phyloP scores from a whole-genome alignment of 2,329 filamentous ascomycete genomes.

The Didymosphaeria variabile region DNA sequence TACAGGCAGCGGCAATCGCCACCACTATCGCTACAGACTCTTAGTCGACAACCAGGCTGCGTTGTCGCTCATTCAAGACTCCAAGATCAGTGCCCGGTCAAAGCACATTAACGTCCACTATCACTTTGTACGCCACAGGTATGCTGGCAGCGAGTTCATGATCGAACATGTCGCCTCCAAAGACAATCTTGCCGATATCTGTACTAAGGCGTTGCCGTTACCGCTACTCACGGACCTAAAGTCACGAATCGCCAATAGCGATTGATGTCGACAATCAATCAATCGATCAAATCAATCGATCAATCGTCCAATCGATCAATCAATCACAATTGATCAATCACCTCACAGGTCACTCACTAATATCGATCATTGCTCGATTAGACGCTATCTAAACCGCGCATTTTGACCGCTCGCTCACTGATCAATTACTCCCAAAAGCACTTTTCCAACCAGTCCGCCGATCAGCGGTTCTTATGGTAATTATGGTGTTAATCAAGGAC shows the following conservation, averaged over 20 bases:
- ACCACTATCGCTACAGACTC: not conserved
- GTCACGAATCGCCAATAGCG: not conserved
- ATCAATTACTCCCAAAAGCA: too few species aligned
- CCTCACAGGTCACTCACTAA: too few species aligned
- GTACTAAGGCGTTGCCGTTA: constrained; percentile 13
- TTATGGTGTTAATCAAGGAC: too few species aligned
- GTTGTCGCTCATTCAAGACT: constrained; percentile 14
- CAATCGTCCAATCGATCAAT: not conserved
- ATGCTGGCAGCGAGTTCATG: not conserved
- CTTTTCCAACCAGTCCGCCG: too few species aligned
- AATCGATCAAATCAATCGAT: not conserved
- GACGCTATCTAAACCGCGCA: too few species aligned
- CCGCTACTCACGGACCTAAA: not conserved
- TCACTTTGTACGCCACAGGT: constrained; percentile 11
- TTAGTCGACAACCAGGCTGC: constrained; percentile 19
- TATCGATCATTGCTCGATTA: too few species aligned
- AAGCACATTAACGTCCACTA: constrained; percentile 21
- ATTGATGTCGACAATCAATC: not conserved
- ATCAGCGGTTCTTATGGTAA: too few species aligned
- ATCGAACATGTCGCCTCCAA: not conserved
- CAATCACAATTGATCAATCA: not conserved
- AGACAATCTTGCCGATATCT: constrained; percentile 15
- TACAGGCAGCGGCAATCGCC: too few species aligned
- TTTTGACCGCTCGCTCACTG: too few species aligned
- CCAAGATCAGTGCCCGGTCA: constrained; percentile 1